These are phyloP conservation scores for Saccharomycopsis guyanensis DNA, from an alignment of 805 yeast genomes.

Conservation along the genomic window DNA sequence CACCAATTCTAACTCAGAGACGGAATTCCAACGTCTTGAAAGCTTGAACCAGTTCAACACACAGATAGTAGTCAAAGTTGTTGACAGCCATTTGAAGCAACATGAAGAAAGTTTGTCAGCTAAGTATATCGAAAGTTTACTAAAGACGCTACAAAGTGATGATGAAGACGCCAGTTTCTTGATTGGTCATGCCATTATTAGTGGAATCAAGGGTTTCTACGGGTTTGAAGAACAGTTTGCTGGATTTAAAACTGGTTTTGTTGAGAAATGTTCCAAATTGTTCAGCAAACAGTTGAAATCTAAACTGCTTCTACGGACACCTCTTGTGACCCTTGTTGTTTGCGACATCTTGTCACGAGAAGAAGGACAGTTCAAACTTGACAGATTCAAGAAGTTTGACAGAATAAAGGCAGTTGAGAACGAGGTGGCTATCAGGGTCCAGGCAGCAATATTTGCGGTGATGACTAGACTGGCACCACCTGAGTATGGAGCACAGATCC, in stretches of 20 bases:
- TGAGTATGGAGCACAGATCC: background rate
- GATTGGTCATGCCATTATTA: background rate
- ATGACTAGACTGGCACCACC: background rate
- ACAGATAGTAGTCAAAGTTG: background rate
- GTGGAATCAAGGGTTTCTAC: conserved; percentile 1
- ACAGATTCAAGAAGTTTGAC: background rate
- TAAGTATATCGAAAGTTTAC: conserved; percentile 1
- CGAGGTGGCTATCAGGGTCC: background rate
- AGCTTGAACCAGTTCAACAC: background rate
- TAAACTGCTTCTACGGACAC: background rate
- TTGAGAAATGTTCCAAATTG: background rate
- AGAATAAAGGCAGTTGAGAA: background rate
- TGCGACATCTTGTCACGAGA: background rate
- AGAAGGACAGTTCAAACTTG: background rate
- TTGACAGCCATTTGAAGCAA: conserved; percentile 7
- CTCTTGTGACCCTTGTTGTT: background rate
- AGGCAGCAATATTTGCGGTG: background rate
- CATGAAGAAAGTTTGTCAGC: conserved; percentile 3
- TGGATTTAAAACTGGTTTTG: background rate
- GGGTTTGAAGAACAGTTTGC: background rate
- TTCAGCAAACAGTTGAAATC: conserved; percentile 1
- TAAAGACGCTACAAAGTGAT: background rate
- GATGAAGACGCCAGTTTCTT: background rate
- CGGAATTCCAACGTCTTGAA: background rate
- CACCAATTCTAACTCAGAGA: background rate